Base-by-base conservation (phyloP, 345 rosid genomes). In the Gossypium anomalum region DNA sequence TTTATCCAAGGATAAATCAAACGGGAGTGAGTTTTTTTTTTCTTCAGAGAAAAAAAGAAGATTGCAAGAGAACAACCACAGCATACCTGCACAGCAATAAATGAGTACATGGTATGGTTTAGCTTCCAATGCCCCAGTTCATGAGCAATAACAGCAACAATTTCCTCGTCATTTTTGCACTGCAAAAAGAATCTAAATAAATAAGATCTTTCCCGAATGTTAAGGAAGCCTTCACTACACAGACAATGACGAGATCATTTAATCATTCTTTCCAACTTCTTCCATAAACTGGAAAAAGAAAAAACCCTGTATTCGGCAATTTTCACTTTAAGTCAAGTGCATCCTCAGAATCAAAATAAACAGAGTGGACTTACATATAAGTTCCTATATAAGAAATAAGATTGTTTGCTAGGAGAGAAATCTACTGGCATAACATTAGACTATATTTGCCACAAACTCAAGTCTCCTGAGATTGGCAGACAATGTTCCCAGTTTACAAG, bases 61-160 rank as follows among this genome's bases (percentile, higher is more conserved):
- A 43, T 49, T 9, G 62, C 22, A 43, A 76, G 70, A 76, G 60
- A 71, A 70, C 25, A 23, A 47, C 55, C 6, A 27, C 41, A 41
- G 25, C 85, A 74, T 77, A 92, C 99, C 91, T 96, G 98, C 70
- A 96, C 89, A 16, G 95, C 93, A 79, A 96, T 80, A 80, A 96
- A 96, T 9, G 97, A 88, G 87, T 89, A 92, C 82, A 91, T 86
- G 6, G 98, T 96, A 81, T 96, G 99, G 78, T 88, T 96, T 72
- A 96, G 92, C 81, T 96, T 96, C 99, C 99, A 93, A 72, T 96
- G 99, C 70, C 99, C 99, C 74, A 96, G 86, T 85, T 96, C 99
- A 83, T 96, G 99, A 65, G 92, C 98, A 84, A 93, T 87, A 78
- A 96, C 97, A 72, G 97, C 99, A 48, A 96, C 97, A 82, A 96